A percentile compares a stretch with the other conserved stretches of the same genome.
Conservation (phyloP, 306 rosid species). For the Cajanus cajan region DNA sequence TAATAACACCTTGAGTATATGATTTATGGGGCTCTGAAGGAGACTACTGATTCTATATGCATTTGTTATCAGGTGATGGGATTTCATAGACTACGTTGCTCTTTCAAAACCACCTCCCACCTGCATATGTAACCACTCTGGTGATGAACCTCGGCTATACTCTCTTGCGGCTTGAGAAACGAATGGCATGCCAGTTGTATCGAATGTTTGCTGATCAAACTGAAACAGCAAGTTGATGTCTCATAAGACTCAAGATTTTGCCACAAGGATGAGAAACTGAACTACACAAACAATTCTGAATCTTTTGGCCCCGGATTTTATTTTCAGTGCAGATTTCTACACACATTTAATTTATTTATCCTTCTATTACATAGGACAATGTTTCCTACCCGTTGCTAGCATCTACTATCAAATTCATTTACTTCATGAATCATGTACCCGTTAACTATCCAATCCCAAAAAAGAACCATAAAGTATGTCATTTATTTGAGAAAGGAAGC, state of each 20-base stretch:
- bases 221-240: constrained; percentile 43
- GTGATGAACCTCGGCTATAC: constrained; percentile 70
- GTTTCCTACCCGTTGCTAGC: not conserved
- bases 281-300: not conserved
- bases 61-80: constrained; percentile 48
- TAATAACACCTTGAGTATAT: constrained; percentile 46
- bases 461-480: not conserved
- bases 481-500: constrained; percentile 5
- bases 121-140: constrained; percentile 97
- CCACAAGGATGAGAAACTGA: constrained; percentile 15
- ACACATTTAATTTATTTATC: not conserved
- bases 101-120: constrained; percentile 83
- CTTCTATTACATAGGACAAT: constrained; percentile 12
- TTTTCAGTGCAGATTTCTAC: not conserved
- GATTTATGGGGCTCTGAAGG: constrained; percentile 42
- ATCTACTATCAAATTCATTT: constrained; percentile 7
- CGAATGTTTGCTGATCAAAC: constrained; percentile 77
- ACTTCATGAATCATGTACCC: not conserved
- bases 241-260: constrained; percentile 25
- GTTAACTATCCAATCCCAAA: not conserved
- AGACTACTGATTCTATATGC: constrained; percentile 39
- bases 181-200: constrained; percentile 55
- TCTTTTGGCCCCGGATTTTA: not conserved
- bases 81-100: constrained; percentile 51
- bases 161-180: constrained; percentile 74